Conservation (phyloP, 257 asterid species). For the Scutellaria baicalensis region DNA sequence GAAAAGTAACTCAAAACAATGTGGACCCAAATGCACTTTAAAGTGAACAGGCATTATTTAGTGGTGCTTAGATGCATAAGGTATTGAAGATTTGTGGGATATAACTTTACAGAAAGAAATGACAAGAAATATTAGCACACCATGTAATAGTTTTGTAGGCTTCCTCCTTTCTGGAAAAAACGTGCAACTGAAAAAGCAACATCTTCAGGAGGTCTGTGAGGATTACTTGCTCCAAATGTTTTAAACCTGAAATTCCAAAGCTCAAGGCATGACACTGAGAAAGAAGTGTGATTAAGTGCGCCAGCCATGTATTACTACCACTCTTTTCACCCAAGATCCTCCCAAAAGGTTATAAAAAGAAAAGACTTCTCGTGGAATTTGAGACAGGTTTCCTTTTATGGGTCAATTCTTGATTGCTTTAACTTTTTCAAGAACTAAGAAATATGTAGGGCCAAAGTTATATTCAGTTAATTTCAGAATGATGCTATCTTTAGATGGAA, state of each 20-base stretch:
- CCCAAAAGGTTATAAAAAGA: neutral
- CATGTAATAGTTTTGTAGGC: constrained; percentile 91
- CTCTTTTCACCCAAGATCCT: neutral
- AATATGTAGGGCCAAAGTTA: neutral
- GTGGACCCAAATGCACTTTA: constrained; percentile 6
- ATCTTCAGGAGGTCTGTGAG: constrained; percentile 93
- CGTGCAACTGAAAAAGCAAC: constrained; percentile 90
- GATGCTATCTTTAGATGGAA: neutral
- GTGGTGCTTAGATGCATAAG: neutral
- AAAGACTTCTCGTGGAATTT: neutral
- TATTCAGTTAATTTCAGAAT: neutral
- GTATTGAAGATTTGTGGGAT: neutral
- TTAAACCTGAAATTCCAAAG: constrained; percentile 48
- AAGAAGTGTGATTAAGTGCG: neutral
- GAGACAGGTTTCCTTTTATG: neutral
- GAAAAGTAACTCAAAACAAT: constrained; percentile 8
- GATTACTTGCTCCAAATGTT: constrained; percentile 84
- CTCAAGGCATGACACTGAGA: constrained; percentile 2
- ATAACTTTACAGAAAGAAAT: neutral
- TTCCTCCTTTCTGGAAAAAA: constrained; percentile 94
- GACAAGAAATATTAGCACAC: constrained; percentile 22
- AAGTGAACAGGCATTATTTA: neutral
- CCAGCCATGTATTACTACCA: neutral
- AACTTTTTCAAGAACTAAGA: neutral
- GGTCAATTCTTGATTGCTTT: neutral